Base-by-base conservation (phyloP, 1,284 basidiomycete species). In the Volvariella surrecta region DNA sequence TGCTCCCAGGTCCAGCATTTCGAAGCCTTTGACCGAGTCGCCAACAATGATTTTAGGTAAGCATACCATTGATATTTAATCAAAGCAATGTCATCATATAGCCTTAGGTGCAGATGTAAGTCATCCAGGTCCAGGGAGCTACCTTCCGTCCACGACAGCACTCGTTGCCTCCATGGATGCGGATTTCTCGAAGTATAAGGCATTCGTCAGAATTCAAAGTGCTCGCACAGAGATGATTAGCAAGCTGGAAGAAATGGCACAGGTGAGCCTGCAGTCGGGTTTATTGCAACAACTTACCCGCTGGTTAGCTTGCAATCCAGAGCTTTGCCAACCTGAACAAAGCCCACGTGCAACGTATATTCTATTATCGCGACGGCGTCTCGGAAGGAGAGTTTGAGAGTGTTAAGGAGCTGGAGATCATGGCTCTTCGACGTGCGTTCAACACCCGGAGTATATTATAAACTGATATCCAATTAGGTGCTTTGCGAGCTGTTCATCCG, bases 161-260 rank as follows among this genome's bases (percentile, higher is more conserved):
- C 41, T 70, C 16, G 65, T 64, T 4, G 56, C 55, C 3, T 68
- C 65, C 2, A 44, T 53, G 24, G 67, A 68, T 40, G 10, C 6
- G 1, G 13, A 48, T 13, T 52, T 56, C 11, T 56, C 53, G 16
- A 48, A 48, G 45, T 63, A 64, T 34, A 41, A 45, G 1, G 63
- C 65, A 4, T 60, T 62, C 19, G 65, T 68, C 3, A 49, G 53
- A 1, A 61, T 74, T 0, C 77, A 79, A 51, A 51, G 49, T 1
- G 65, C 71, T 3, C 62, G 75, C 2, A 52, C 57, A 13, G 78
- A 79, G 51, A 66, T 73, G 22, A 76, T 79, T 10, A 56, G 62
- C n/a, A 61, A 73, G 30, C 54, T 77, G 1, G 52, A 55, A 15
- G 50, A 53, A 0, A 72, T 78, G 68, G 57, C 73, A 42, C 40